Evolutionary conservation across 192 early-diverging fungal species (phyloP).

Genomic region (Umbelopsis vinacea): DNA sequence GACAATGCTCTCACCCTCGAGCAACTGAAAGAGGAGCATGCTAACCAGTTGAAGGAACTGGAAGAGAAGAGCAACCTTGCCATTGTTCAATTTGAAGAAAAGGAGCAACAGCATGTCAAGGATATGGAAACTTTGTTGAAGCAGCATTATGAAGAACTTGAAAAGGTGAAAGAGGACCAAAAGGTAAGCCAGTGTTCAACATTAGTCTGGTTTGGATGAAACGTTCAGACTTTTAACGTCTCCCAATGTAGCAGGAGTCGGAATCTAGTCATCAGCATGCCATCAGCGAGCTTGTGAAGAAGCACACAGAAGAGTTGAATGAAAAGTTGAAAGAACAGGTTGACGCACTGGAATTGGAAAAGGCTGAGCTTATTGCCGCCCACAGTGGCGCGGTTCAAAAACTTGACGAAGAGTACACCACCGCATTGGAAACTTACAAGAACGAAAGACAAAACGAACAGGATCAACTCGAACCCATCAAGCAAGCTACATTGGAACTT

Average conservation of each 20-base stretch:
- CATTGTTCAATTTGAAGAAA: conserved; percentile 2
- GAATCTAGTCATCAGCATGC: conserved; percentile 25
- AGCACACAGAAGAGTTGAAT: not conserved
- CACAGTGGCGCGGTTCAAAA: not conserved
- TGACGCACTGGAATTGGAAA: conserved; percentile 22
- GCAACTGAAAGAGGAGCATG: conserved; percentile 5
- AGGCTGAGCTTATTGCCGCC: not conserved
- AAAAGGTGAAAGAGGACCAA: conserved; percentile 17
- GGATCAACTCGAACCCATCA: not conserved
- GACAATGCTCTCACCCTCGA: conserved; percentile 17
- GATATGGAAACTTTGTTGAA: conserved; percentile 16
- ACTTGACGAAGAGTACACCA: not conserved
- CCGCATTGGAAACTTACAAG: not conserved
- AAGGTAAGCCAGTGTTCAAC: not conserved
- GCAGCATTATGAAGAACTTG: conserved; percentile 1
- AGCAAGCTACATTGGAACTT: not conserved
- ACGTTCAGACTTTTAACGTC: not conserved
- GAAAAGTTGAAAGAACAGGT: conserved; percentile 9
- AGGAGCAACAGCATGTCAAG: conserved; percentile 4
- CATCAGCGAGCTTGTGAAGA: not conserved
- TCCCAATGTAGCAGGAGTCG: not conserved
- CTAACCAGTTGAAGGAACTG: not conserved
- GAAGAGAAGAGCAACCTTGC: not conserved
- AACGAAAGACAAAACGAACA: not conserved
- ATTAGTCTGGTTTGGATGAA: not conserved